Conservation (phyloP, 2,329 filamentous ascomycete genomes). For the Arthrobotrys sphaeroides region DNA sequence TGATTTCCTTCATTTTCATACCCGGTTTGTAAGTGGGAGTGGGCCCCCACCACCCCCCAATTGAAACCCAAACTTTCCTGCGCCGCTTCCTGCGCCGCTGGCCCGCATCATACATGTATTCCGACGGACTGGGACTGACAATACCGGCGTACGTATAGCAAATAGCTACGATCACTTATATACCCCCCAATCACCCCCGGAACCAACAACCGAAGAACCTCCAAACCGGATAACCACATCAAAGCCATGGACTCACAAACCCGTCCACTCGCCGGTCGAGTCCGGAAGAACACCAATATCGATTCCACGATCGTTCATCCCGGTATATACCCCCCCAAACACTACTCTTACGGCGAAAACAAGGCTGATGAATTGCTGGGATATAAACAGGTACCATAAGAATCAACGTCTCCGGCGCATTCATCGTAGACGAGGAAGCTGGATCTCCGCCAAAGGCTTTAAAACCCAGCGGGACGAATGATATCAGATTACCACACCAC, state of each 20-base stretch:
- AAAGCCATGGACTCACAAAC: slow-evolving; percentile 18
- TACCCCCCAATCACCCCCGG: background rate
- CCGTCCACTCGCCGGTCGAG: slow-evolving; percentile 43
- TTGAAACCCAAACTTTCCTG: no score
- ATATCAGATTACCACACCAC: slow-evolving; percentile 96
- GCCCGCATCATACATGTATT: no score
- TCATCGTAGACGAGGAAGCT: slow-evolving; percentile 88
- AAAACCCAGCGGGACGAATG: slow-evolving; percentile 73
- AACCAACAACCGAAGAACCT: background rate
- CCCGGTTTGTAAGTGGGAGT: no score
- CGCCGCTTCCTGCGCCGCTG: no score
- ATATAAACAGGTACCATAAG: slow-evolving; percentile 34
- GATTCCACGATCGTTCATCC: slow-evolving; percentile 48
- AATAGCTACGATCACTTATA: no score
- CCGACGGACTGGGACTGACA: no score
- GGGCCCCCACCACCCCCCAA: no score
- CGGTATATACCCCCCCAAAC: background rate
- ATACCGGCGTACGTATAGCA: no score
- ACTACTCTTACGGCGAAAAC: background rate
- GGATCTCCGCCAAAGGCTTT: slow-evolving; percentile 59
- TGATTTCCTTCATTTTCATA: no score
- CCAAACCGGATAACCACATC: background rate
- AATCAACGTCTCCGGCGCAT: slow-evolving; percentile 96
- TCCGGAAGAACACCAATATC: slow-evolving; percentile 48
- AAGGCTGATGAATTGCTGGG: background rate